Conservation (phyloP, 1,139 yeast species). For the Candida pseudocylindracea region DNA sequence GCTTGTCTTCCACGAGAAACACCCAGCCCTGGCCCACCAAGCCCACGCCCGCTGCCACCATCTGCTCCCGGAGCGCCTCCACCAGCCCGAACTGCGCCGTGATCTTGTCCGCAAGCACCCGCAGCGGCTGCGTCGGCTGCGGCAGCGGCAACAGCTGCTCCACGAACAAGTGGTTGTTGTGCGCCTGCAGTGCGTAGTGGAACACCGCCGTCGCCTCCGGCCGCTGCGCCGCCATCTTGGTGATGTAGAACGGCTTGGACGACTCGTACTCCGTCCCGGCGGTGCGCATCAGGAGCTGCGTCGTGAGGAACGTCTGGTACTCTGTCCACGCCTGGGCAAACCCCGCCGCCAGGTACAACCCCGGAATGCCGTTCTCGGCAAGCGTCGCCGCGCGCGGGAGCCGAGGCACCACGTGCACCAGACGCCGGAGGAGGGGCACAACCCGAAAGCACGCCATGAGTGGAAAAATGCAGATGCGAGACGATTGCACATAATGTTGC, state of each 20-base stretch:
- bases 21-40: constrained; percentile 70
- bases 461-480: background rate
- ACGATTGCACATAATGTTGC: too few species aligned
- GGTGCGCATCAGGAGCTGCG: constrained; percentile 50
- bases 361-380: constrained; percentile 35
- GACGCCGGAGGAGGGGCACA: background rate
- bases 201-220: constrained; percentile 50
- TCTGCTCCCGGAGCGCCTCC: constrained; percentile 29
- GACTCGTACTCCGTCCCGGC: constrained; percentile 66
- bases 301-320: constrained; percentile 48
- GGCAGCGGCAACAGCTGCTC: constrained; percentile 34
- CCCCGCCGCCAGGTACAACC: constrained; percentile 47
- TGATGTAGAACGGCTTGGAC: constrained; percentile 54
- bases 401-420: constrained; percentile 42
- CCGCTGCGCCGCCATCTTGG: constrained; percentile 50
- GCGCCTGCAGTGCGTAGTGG: constrained; percentile 81
- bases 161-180: constrained; percentile 78
- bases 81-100: constrained; percentile 9
- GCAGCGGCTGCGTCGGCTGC: constrained; percentile 22
- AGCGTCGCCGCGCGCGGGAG: constrained; percentile 19
- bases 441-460: background rate
- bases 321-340: constrained; percentile 62
- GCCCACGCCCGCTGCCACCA: constrained; percentile 31
- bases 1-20: constrained; percentile 54
- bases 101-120: constrained; percentile 20